phyloP scores from a whole-genome alignment of 345 rosid genomes.

The Leavenworthia alabamica region DNA sequence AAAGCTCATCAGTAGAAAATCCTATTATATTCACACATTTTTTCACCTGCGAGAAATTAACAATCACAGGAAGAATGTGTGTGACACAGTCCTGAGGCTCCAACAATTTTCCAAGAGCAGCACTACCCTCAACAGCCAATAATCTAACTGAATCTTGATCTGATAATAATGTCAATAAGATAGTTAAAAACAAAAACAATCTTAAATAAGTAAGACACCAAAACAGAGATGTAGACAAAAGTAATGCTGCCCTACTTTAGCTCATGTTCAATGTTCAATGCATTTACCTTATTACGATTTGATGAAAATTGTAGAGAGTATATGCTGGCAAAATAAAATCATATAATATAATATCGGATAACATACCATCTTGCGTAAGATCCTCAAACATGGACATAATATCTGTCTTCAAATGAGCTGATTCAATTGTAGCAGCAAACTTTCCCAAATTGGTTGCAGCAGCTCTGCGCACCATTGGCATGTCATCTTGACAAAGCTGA shows the following conservation, averaged over 20 bases:
- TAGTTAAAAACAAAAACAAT: neutral
- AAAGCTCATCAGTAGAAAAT: neutral
- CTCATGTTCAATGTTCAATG: neutral
- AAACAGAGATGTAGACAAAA: neutral
- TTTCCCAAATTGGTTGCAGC: conserved; percentile 76
- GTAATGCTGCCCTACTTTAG: neutral
- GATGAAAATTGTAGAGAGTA: neutral
- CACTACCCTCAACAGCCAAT: conserved; percentile 96
- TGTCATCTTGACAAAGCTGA: conserved; percentile 78
- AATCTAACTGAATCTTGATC: conserved; percentile 97
- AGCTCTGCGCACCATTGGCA: conserved; percentile 91
- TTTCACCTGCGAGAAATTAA: conserved; percentile 82
- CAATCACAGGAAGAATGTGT: conserved; percentile 87
- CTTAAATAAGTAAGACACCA: neutral
- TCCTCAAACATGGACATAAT: conserved; percentile 74
- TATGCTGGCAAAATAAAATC: neutral
- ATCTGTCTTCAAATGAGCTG: conserved; percentile 58
- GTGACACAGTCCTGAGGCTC: conserved; percentile 87
- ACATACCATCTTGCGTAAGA: conserved; percentile 73
- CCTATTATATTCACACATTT: neutral
- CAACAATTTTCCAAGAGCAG: conserved; percentile 92
- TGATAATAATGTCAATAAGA: conserved; percentile 27
- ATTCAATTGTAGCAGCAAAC: conserved; percentile 71
- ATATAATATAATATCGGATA: neutral
- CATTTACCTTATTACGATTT: neutral